phyloP scores from a whole-genome alignment of 768 basidiomycete genomes.

The Pisolithus tinctorius region DNA sequence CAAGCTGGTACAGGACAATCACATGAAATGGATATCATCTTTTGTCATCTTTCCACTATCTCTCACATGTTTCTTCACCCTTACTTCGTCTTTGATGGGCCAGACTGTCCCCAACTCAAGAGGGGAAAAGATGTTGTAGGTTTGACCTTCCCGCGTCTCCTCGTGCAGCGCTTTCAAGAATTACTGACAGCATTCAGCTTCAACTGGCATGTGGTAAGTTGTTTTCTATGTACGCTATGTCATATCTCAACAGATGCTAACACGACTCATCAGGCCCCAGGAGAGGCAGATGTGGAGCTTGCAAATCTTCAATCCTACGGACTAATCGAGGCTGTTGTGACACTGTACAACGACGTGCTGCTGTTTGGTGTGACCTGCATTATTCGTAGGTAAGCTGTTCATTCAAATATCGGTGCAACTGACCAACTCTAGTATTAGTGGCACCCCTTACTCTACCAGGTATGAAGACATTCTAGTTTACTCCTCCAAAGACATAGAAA shows the following conservation, averaged over 20 bases:
- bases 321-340: not conserved
- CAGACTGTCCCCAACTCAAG: constrained; percentile 36
- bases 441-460: no score
- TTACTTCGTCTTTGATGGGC: no score
- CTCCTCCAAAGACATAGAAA: no score
- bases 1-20: no score
- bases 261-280: not conserved
- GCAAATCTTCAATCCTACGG: constrained; percentile 1
- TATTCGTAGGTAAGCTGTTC: not conserved
- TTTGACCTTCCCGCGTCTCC: no score
- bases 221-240: not conserved
- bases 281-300: constrained; percentile 4
- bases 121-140: constrained; percentile 31
- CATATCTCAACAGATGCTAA: not conserved
- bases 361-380: constrained; percentile 1
- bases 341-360: not conserved
- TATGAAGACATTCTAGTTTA: no score
- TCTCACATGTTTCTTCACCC: no score
- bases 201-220: constrained; percentile 22
- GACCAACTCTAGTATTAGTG: no score
- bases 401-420: no score
- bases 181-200: constrained; percentile 39
- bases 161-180: no score
- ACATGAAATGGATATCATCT: no score
- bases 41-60: no score